Conservation (phyloP, 73 alveolate species). For the Tetrahymena borealis region DNA sequence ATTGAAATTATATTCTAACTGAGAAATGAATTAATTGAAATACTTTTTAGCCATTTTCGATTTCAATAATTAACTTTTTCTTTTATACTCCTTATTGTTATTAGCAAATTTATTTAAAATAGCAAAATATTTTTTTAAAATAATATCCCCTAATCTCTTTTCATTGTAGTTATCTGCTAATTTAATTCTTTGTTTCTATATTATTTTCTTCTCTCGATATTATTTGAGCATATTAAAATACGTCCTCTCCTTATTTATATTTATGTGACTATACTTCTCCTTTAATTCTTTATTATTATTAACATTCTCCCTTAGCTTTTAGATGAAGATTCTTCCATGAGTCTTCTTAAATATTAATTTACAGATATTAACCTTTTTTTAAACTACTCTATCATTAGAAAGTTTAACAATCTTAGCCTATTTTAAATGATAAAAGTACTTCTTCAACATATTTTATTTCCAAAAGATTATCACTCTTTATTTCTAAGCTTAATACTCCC, state of each 20-base stretch:
- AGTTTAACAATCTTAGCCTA: not conserved
- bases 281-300: not conserved
- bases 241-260: not conserved
- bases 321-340: not conserved
- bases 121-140: not conserved
- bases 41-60: not conserved
- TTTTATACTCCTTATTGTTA: not conserved
- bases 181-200: not conserved
- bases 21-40: not conserved
- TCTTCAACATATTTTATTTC: not conserved
- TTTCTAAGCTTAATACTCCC: not conserved
- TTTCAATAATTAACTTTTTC: not conserved
- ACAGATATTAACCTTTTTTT: not conserved
- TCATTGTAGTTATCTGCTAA: not conserved
- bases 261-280: not conserved
- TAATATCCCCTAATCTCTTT: not conserved
- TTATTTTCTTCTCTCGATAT: not conserved
- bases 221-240: not conserved
- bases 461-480: not conserved
- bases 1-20: not conserved
- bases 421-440: not conserved
- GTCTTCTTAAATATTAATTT: not conserved
- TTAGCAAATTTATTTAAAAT: not conserved
- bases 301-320: not conserved
- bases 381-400: not conserved